Evolutionary conservation across 768 basidiomycete species (phyloP).

Genomic region (Brasilioporus rufonigricans): DNA sequence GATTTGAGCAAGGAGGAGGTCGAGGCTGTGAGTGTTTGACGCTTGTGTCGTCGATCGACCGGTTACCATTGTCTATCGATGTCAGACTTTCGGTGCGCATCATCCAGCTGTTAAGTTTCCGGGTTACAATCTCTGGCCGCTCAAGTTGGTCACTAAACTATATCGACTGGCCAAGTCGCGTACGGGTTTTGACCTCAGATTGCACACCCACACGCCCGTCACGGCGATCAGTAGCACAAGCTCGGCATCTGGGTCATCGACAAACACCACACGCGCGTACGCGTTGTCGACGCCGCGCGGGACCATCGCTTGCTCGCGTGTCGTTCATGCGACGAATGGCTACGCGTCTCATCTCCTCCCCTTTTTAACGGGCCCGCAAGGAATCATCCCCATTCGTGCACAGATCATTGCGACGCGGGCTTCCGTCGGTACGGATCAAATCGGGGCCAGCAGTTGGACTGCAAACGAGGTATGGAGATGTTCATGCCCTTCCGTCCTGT

Average conservation of each 20-base stretch:
- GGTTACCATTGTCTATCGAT: neutral
- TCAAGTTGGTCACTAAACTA: conserved; percentile 73
- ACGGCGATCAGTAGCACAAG: conserved; percentile 35
- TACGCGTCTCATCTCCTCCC: conserved; percentile 81
- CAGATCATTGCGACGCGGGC: conserved; percentile 58
- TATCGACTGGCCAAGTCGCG: conserved; percentile 42
- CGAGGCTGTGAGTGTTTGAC: conserved; percentile 37
- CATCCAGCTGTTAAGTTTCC: conserved; percentile 52
- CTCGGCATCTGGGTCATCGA: neutral
- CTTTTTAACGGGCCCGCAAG: conserved; percentile 47
- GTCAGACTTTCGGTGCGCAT: conserved; percentile 33
- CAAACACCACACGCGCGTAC: conserved; percentile 2
- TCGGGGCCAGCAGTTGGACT: conserved; percentile 47
- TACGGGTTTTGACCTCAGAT: conserved; percentile 40
- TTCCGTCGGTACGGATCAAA: conserved; percentile 34
- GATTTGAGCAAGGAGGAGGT: conserved; percentile 51
- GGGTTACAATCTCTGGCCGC: conserved; percentile 73
- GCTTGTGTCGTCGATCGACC: too few relatives aligned
- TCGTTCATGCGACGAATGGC: conserved; percentile 87
- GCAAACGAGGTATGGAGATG: conserved; percentile 34
- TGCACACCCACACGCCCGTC: conserved; percentile 78
- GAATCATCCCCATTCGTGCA: conserved; percentile 70
- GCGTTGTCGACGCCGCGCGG: conserved; percentile 61
- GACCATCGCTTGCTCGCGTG: conserved; percentile 50
- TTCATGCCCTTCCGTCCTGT: neutral